Evolutionary conservation across 495 filamentous ascomycete species (phyloP).

Genomic region (Parathielavia appendiculata): DNA sequence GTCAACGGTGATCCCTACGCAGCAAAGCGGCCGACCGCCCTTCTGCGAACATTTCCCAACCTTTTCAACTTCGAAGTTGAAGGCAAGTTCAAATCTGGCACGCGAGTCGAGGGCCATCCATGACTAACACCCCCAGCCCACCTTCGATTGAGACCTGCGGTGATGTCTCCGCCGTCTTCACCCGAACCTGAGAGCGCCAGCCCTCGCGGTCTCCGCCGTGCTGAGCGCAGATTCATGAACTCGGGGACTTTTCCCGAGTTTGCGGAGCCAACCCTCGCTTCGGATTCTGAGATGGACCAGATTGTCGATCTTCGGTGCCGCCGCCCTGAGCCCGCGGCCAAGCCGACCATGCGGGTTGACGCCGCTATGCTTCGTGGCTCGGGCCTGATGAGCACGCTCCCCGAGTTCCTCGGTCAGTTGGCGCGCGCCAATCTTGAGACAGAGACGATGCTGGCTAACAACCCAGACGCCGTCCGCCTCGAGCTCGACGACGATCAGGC

Average conservation of each 20-base stretch:
- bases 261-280: constrained; percentile 25
- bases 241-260: constrained; percentile 24
- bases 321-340: constrained; percentile 2
- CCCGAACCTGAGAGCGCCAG: constrained; percentile 19
- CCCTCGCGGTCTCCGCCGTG: constrained; percentile 11
- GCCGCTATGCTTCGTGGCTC: constrained; percentile 22
- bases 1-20: constrained; percentile 22
- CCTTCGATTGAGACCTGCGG: constrained; percentile 12
- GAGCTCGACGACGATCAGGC: constrained; percentile 24
- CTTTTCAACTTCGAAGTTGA: constrained; percentile 27
- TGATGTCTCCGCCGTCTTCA: constrained; percentile 10
- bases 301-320: constrained; percentile 23
- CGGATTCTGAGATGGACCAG: constrained; percentile 24
- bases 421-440: constrained; percentile 27
- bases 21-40: constrained; percentile 13
- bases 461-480: constrained; percentile 20
- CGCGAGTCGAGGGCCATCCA: not conserved
- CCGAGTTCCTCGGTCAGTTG: constrained; percentile 29
- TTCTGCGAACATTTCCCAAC: constrained; percentile 21
- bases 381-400: constrained; percentile 22
- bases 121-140: constrained; percentile 13
- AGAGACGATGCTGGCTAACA: constrained; percentile 22
- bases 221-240: constrained; percentile 19
- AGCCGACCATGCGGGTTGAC: constrained; percentile 28
- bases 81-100: not conserved